These are phyloP conservation scores for Pyrrhoderma noxium DNA, from an alignment of 1,284 basidiomycete genomes.

Conservation along the genomic window DNA sequence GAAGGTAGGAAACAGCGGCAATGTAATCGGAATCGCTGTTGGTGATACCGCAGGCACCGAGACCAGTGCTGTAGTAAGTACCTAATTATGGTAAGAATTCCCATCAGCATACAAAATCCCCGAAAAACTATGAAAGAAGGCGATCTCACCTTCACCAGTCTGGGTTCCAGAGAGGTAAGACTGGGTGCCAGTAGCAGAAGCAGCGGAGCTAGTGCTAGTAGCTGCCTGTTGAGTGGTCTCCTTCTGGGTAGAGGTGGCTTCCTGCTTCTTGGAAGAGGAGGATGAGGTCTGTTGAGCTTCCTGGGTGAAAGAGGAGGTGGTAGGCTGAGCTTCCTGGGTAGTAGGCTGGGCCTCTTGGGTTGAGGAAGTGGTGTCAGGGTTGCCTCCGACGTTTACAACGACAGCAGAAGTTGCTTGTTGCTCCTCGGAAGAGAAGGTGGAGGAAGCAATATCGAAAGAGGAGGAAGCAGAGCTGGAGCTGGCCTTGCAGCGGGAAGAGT, in stretches of 20 bases:
- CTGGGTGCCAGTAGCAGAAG: neutral
- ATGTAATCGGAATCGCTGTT: constrained; percentile 26
- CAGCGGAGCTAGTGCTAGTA: neutral
- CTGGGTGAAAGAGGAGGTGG: constrained; percentile 1
- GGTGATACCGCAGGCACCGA: constrained; percentile 28
- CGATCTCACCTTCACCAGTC: constrained; percentile 12
- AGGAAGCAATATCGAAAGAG: neutral
- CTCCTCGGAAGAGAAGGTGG: neutral
- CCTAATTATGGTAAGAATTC: neutral
- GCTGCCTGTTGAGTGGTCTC: neutral
- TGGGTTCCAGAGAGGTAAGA: constrained; percentile 14
- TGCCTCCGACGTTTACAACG: neutral
- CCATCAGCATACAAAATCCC: neutral
- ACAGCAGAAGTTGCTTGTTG: neutral
- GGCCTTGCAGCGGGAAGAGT: constrained; percentile 9
- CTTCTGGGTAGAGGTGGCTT: neutral
- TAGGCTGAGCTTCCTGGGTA: neutral
- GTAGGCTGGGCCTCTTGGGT: neutral
- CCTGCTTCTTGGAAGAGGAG: neutral
- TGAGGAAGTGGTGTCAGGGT: neutral
- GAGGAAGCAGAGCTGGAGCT: constrained; percentile 8
- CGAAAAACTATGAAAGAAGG: neutral
- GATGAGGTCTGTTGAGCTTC: neutral
- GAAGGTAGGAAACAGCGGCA: constrained; percentile 32
- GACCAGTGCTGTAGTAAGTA: constrained; percentile 23